phyloP scores from a whole-genome alignment of 2,329 filamentous ascomycete genomes.

The Fusarium sp. region DNA sequence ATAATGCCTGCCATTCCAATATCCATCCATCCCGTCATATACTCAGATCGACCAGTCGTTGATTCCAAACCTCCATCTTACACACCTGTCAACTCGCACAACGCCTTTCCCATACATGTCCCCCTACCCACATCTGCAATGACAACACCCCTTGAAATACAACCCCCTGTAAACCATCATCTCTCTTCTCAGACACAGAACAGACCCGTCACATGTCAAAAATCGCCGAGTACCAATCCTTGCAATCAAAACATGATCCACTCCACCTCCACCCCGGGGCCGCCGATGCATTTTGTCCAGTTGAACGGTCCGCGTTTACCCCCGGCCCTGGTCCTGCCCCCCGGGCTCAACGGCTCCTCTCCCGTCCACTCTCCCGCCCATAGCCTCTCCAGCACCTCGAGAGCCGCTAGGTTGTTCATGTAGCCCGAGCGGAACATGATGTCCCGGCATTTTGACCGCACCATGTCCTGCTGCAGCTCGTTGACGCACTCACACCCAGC shows the following conservation, averaged over 20 bases:
- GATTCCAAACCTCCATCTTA: slow-evolving; percentile 24
- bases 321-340: slow-evolving; percentile 47
- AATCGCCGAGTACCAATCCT: slow-evolving; percentile 19
- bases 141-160: slow-evolving; percentile 25
- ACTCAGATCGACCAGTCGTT: neutral
- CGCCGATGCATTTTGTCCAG: slow-evolving; percentile 69
- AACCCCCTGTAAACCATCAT: slow-evolving; percentile 24
- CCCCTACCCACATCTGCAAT: slow-evolving; percentile 22
- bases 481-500: slow-evolving; percentile 90
- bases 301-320: slow-evolving; percentile 64
- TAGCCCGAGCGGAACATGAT: slow-evolving; percentile 92
- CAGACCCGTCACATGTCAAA: slow-evolving; percentile 29
- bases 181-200: slow-evolving; percentile 14
- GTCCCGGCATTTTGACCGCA: slow-evolving; percentile 83
- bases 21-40: neutral
- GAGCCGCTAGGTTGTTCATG: slow-evolving; percentile 89
- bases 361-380: slow-evolving; percentile 72
- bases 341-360: slow-evolving; percentile 50
- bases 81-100: neutral
- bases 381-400: slow-evolving; percentile 86
- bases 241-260: slow-evolving; percentile 73
- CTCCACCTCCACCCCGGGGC: slow-evolving; percentile 68
- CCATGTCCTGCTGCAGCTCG: slow-evolving; percentile 80
- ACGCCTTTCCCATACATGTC: neutral
- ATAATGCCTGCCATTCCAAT: slow-evolving; percentile 12